These are phyloP conservation scores for Afroboletus lepidellus DNA, from an alignment of 1,284 basidiomycete genomes.

Conservation along the genomic window DNA sequence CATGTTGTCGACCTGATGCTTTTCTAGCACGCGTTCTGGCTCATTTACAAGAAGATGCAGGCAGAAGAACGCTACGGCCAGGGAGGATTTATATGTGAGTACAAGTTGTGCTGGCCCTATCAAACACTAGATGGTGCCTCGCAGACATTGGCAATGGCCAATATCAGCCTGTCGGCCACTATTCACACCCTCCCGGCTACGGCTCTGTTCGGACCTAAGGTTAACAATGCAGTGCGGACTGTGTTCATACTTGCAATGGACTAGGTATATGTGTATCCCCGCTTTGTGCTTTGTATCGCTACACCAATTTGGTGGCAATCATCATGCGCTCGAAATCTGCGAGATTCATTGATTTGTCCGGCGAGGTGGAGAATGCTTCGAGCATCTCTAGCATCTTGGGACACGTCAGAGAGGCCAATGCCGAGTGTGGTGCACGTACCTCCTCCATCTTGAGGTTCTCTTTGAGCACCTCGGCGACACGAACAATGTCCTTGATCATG, in stretches of 20 bases:
- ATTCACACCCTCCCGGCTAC: slow-evolving; percentile 22
- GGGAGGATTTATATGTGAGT: slow-evolving; percentile 64
- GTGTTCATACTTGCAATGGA: background rate
- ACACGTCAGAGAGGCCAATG: background rate
- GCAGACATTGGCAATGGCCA: slow-evolving; percentile 31
- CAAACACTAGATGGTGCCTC: background rate
- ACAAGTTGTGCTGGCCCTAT: background rate
- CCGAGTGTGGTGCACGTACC: slow-evolving; percentile 38
- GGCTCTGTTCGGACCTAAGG: slow-evolving; percentile 19
- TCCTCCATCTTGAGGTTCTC: slow-evolving; percentile 71
- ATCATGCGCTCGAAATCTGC: slow-evolving; percentile 73
- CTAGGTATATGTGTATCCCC: background rate
- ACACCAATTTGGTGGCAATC: slow-evolving; percentile 49
- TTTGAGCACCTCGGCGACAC: slow-evolving; percentile 55
- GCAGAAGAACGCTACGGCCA: slow-evolving; percentile 74
- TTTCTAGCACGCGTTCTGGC: slow-evolving; percentile 58
- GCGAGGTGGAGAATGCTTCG: slow-evolving; percentile 61
- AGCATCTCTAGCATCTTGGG: slow-evolving; percentile 73
- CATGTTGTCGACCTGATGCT: background rate
- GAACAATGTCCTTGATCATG: slow-evolving; percentile 61
- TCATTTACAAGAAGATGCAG: slow-evolving; percentile 75
- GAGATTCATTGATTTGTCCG: slow-evolving; percentile 65
- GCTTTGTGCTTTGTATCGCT: background rate
- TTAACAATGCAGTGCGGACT: background rate
- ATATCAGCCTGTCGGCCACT: slow-evolving; percentile 24